These are phyloP conservation scores for Fonsecaea erecta DNA, from an alignment of 2,329 filamentous ascomycete species.

Conservation along the genomic window DNA sequence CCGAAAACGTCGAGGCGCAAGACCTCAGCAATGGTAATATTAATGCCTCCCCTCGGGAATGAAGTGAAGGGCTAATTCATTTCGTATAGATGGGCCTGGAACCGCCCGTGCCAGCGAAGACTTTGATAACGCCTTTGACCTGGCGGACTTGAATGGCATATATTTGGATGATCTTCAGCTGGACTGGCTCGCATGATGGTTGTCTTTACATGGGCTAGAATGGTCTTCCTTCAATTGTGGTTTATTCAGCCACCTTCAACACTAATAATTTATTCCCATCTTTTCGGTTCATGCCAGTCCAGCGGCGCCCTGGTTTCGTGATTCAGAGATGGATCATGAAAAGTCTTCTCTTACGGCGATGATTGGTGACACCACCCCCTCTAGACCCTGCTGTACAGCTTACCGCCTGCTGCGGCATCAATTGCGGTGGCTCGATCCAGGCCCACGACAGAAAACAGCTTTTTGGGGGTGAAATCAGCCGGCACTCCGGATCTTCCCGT, in stretches of 20 bases:
- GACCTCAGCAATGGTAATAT: conserved; percentile 2
- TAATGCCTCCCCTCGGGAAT: not conserved
- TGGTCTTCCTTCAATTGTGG: not conserved
- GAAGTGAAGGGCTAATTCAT: not conserved
- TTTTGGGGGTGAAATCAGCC: conserved; percentile 45
- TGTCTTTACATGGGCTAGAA: not conserved
- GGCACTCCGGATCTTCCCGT: conserved; percentile 44
- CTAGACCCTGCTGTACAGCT: conserved; percentile 1
- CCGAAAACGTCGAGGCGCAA: not conserved
- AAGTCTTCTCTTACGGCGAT: not conserved
- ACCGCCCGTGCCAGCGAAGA: not conserved
- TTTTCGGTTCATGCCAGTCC: no score
- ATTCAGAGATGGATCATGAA: not conserved
- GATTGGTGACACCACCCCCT: no score
- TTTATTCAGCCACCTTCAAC: not conserved
- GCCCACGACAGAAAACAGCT: conserved; percentile 48
- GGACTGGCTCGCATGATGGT: conserved; percentile 3
- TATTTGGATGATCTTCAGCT: conserved; percentile 9
- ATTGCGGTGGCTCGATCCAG: conserved; percentile 46
- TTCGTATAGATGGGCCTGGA: not conserved
- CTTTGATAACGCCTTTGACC: conserved; percentile 3
- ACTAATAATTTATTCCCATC: no score
- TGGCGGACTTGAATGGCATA: conserved; percentile 7
- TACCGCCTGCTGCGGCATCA: conserved; percentile 47
- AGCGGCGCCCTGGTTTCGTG: not conserved